Evolutionary conservation across 192 early-diverging fungal genomes (phyloP).

Genomic region (Mortierella antarctica): DNA sequence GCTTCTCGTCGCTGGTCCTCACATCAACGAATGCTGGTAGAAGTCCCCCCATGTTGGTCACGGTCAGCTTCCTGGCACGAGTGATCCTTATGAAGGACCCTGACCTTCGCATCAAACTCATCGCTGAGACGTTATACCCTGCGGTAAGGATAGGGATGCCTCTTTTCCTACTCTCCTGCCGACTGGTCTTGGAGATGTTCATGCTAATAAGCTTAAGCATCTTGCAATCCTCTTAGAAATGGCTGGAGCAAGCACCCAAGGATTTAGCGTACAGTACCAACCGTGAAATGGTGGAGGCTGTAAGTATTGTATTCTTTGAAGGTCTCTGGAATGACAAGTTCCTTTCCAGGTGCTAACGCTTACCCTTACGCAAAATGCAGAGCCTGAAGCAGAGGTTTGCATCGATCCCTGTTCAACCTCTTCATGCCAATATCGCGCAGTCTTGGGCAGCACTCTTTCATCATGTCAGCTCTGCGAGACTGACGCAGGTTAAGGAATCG

Average conservation of each 20-base stretch:
- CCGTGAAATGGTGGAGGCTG: slow-evolving; percentile 15
- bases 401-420: slow-evolving; percentile 26
- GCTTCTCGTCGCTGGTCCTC: slow-evolving; percentile 67
- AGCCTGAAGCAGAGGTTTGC: slow-evolving; percentile 17
- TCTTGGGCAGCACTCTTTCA: slow-evolving; percentile 42
- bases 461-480: slow-evolving; percentile 26
- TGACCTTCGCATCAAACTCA: slow-evolving; percentile 26
- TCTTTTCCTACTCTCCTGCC: background rate
- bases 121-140: slow-evolving; percentile 41
- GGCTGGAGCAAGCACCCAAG: slow-evolving; percentile 31
- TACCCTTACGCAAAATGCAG: background rate
- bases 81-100: slow-evolving; percentile 37
- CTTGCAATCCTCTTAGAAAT: slow-evolving; percentile 13
- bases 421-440: slow-evolving; percentile 46
- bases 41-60: slow-evolving; percentile 48
- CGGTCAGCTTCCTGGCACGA: slow-evolving; percentile 36
- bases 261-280: slow-evolving; percentile 27
- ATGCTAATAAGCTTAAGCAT: background rate
- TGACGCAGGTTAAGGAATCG: slow-evolving; percentile 24
- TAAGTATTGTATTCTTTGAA: slow-evolving; percentile 15
- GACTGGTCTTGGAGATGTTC: background rate
- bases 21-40: slow-evolving; percentile 69
- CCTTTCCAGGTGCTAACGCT: background rate
- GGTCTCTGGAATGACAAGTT: background rate
- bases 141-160: slow-evolving; percentile 8